A percentile compares a stretch with the other conserved stretches of the same genome.
phyloP scores from a whole-genome alignment of 148 eudicot genomes.

The Fagopyrum tataricum region DNA sequence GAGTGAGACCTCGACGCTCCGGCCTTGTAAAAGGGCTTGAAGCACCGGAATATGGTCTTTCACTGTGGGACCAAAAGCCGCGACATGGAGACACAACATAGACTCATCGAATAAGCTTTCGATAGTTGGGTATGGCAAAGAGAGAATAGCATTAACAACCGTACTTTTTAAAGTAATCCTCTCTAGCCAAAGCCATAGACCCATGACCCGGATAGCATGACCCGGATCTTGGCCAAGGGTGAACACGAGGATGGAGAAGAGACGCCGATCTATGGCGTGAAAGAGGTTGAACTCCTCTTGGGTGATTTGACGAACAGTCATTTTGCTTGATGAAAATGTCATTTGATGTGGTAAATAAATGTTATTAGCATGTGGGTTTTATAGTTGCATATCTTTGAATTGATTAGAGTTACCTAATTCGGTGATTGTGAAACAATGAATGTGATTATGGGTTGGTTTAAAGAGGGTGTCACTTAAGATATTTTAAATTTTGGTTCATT shows the following conservation, averaged over 20 bases:
- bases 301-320: background rate
- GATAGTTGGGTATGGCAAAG: slow-evolving; percentile 5
- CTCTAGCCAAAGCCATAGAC: slow-evolving; percentile 46
- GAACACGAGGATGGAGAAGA: slow-evolving; percentile 26
- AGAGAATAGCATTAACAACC: background rate
- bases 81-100: slow-evolving; percentile 22
- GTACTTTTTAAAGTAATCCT: slow-evolving; percentile 18
- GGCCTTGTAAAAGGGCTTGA: slow-evolving; percentile 8
- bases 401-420: background rate
- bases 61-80: slow-evolving; percentile 14
- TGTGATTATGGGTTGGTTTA: background rate
- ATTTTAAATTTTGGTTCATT: background rate
- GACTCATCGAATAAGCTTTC: slow-evolving; percentile 39
- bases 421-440: background rate
- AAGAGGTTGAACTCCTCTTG: slow-evolving; percentile 21
- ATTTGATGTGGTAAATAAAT: background rate
- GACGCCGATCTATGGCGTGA: slow-evolving; percentile 30
- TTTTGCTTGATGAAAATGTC: background rate
- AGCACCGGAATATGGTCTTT: slow-evolving; percentile 26
- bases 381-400: background rate
- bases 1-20: slow-evolving; percentile 23
- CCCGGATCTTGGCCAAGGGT: slow-evolving; percentile 23
- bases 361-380: slow-evolving; percentile 6
- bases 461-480: background rate
- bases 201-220: slow-evolving; percentile 27